Evolutionary conservation across 495 filamentous ascomycete genomes (phyloP).

Genomic region (Hamigera avellanea): DNA sequence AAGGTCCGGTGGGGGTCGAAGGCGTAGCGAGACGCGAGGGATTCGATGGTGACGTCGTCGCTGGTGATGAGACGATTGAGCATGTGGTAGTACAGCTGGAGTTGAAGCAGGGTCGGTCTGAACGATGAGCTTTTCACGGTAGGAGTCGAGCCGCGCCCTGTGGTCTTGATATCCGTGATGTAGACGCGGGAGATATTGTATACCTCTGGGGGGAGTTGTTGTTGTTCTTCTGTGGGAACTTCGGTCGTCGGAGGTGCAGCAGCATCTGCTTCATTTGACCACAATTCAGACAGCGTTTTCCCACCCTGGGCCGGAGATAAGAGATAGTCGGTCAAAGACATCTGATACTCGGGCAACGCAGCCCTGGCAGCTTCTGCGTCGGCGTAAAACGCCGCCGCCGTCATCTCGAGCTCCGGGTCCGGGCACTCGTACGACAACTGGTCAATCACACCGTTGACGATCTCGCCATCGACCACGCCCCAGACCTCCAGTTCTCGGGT

Average conservation of each 20-base stretch:
- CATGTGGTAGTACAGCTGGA: conserved; percentile 87
- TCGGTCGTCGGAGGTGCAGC: conserved; percentile 2
- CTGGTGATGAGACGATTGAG: conserved; percentile 61
- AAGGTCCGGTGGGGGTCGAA: conserved; percentile 55
- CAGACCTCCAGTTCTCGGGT: conserved; percentile 92
- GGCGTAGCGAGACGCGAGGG: conserved; percentile 56
- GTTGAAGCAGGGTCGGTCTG: conserved; percentile 68
- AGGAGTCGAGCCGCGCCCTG: conserved; percentile 49
- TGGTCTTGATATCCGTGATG: conserved; percentile 83
- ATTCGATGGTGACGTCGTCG: conserved; percentile 50
- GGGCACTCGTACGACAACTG: conserved; percentile 71
- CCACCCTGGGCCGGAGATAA: conserved; percentile 30
- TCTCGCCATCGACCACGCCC: conserved; percentile 69
- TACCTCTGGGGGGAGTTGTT: conserved; percentile 13
- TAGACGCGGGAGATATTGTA: conserved; percentile 43
- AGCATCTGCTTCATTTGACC: conserved; percentile 3
- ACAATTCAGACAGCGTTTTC: conserved; percentile 22
- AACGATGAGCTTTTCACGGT: conserved; percentile 49
- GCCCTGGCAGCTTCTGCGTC: conserved; percentile 20
- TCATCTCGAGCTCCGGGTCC: conserved; percentile 52
- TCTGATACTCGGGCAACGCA: conserved; percentile 39
- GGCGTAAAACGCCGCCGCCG: conserved; percentile 24
- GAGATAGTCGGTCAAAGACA: conserved; percentile 39
- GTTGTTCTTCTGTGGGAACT: conserved; percentile 1
- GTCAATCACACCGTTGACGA: conserved; percentile 87